phyloP scores from a whole-genome alignment of 169 alveolate species.

The Plasmodium relictum region DNA sequence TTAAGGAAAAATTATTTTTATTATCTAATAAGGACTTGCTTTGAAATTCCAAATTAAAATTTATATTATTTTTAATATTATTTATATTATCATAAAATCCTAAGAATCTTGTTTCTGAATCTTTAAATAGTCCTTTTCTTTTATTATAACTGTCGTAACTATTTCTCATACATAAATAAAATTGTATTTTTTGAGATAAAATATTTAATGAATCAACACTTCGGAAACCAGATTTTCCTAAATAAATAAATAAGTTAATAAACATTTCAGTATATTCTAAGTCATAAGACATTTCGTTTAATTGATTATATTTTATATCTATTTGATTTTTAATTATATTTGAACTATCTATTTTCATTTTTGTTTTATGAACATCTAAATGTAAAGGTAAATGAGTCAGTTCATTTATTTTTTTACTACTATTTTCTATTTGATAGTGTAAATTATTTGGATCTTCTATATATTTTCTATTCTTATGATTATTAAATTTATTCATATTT shows the following conservation, averaged over 20 bases:
- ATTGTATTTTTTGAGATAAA: conserved; percentile 19
- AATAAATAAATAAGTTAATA: conserved; percentile 41
- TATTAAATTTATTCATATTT: neutral
- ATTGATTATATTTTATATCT: neutral
- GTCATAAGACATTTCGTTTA: neutral
- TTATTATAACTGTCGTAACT: neutral
- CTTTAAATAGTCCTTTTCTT: neutral
- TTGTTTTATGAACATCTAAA: conserved; percentile 20
- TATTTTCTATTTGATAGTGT: neutral
- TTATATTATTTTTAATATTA: conserved; percentile 10
- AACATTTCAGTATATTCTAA: conserved; percentile 43
- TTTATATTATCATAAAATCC: conserved; percentile 7
- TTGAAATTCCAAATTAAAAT: neutral
- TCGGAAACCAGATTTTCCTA: conserved; percentile 40
- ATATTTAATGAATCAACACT: neutral
- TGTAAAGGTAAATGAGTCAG: conserved; percentile 71
- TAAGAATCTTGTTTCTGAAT: neutral
- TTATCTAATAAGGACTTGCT: neutral
- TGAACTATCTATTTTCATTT: conserved; percentile 38
- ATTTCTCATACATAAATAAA: conserved; percentile 6
- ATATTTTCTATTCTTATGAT: neutral
- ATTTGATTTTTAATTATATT: conserved; percentile 26
- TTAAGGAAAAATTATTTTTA: neutral
- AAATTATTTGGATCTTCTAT: neutral
- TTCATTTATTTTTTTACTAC: conserved; percentile 24